These are phyloP conservation scores for Aspergillus saccharolyticus DNA, from an alignment of 495 filamentous ascomycete species.

Conservation along the genomic window DNA sequence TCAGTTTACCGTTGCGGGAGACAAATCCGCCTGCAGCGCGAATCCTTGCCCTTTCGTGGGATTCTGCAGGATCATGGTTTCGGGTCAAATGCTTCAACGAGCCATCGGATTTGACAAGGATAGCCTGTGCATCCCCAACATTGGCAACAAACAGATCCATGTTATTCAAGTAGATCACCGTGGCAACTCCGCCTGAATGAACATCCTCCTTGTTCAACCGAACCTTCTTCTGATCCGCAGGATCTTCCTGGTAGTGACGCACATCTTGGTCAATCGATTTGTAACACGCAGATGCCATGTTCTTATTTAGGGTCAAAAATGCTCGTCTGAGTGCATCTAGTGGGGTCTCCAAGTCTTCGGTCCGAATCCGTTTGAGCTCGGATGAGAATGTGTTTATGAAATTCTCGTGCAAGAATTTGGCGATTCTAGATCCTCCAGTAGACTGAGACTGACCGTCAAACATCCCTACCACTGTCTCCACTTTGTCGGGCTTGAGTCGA, in stretches of 20 bases:
- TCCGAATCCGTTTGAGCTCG: constrained; percentile 63
- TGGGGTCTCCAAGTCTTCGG: constrained; percentile 58
- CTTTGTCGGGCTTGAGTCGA: constrained; percentile 82
- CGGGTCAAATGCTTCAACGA: constrained; percentile 72
- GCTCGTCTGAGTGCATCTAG: constrained; percentile 78
- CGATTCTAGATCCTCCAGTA: constrained; percentile 85
- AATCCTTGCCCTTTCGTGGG: constrained; percentile 78
- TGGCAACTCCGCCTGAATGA: constrained; percentile 83
- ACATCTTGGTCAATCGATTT: constrained; percentile 66
- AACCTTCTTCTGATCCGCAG: constrained; percentile 53
- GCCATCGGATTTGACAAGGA: constrained; percentile 85
- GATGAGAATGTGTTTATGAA: constrained; percentile 77
- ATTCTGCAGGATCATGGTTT: constrained; percentile 88
- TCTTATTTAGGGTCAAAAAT: constrained; percentile 88
- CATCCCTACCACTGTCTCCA: constrained; percentile 84
- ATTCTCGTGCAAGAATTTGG: constrained; percentile 93
- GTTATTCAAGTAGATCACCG: constrained; percentile 80
- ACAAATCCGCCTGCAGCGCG: constrained; percentile 94
- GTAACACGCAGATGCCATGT: constrained; percentile 81
- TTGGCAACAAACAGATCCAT: constrained; percentile 93
- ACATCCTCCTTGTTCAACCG: constrained; percentile 82
- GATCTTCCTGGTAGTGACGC: constrained; percentile 60
- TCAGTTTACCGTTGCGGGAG: constrained; percentile 86
- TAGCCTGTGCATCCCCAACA: constrained; percentile 89
- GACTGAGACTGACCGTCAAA: constrained; percentile 89